phyloP scores from a whole-genome alignment of 331 rosid genomes.

The Spiraea crenata region DNA sequence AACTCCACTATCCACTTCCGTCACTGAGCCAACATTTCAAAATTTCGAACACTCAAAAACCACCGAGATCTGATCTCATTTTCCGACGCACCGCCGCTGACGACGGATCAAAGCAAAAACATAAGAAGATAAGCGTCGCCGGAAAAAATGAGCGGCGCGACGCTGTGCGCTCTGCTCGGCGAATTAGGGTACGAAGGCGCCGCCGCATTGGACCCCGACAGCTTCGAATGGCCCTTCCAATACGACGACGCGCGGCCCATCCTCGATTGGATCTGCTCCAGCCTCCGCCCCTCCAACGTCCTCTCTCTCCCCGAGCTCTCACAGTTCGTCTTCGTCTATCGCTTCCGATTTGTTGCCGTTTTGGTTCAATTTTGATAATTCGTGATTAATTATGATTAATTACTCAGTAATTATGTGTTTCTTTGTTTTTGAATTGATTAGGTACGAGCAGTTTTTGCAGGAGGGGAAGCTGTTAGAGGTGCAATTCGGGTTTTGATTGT shows the following conservation, averaged over 20 bases:
- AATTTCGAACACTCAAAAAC: not conserved
- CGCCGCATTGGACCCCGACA: slow-evolving; percentile 73
- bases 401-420: not conserved
- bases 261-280: slow-evolving; percentile 93
- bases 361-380: not conserved
- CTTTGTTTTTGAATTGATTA: slow-evolving; percentile 19
- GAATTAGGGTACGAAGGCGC: slow-evolving; percentile 75
- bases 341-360: not conserved
- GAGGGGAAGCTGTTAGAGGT: slow-evolving; percentile 91
- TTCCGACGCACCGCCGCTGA: not conserved
- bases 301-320: slow-evolving; percentile 79
- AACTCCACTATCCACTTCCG: not conserved
- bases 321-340: slow-evolving; percentile 43
- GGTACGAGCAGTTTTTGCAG: slow-evolving; percentile 70
- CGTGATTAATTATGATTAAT: not conserved
- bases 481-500: not conserved
- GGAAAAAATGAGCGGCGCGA: slow-evolving; percentile 62
- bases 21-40: not conserved
- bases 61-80: not conserved
- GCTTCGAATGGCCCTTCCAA: slow-evolving; percentile 96
- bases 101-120: not conserved
- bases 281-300: slow-evolving; percentile 84
- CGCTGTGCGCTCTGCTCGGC: slow-evolving; percentile 59
- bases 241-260: slow-evolving; percentile 89
- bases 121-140: not conserved